Base-by-base conservation (phyloP, 352 stramenopile species). In the Phytophthora aleatoria region DNA sequence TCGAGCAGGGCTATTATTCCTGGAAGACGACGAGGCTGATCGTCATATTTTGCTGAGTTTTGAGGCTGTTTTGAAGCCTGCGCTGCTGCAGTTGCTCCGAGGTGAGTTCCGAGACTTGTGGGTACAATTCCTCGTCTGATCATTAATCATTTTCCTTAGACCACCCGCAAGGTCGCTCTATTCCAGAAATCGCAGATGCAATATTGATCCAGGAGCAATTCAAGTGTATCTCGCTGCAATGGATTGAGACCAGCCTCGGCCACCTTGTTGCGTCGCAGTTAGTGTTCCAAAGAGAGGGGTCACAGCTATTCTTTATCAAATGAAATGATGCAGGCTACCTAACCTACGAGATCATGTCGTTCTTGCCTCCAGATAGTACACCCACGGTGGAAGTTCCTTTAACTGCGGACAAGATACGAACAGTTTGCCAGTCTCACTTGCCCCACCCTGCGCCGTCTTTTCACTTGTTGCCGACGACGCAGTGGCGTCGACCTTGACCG, bases 281-380 rank as follows among this genome's bases (percentile, higher is more conserved):
- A 2, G 50, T 85, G 16, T 35, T 49, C 20, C 73, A 87, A 59
- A 53, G 48, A 47, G 61, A 79, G 15, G 71, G 73, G 2, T 77
- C 74, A 2, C 70, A 85, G 61, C 54, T 66, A 50, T 83, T 85
- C 20, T 71, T 57, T 69, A 45, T 72, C 35, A 64, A 61, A n/a
- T 50, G 55, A 10, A 47, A 53, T 35, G 38, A 44, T 48, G 30
- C 27, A 51, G 3, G 27, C 26, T 13, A 36, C 12, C 31, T 38
- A 13, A 54, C 50, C 27, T 31, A 47, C 20, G 16, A 43, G 30
- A 52, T 12, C 15, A 16, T 61, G 27, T 43, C 41, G 57, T 15
- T 33, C 54, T 61, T 0, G 67, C 62, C 69, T 93, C 77, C 44
- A 97, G 67, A 59, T 97, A 97, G 57, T 91, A 96, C 0, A 97